Conservation (phyloP, 805 yeast species). For the Brettanomyces sp. region DNA sequence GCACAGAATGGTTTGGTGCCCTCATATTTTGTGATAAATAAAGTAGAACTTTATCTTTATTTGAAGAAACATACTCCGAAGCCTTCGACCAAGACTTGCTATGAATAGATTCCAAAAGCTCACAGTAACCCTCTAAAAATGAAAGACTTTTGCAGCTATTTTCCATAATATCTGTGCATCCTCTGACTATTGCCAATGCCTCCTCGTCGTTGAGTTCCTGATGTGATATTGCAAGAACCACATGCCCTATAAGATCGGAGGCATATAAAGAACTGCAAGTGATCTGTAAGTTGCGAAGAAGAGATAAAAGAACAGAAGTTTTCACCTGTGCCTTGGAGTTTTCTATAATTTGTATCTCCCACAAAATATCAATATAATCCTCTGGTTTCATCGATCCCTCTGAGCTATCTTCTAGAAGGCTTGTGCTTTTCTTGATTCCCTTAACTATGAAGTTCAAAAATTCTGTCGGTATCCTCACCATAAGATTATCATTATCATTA, state of each 20-base stretch:
- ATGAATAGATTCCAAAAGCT: background rate
- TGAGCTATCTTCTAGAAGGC: no score
- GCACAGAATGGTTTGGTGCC: slow-evolving; percentile 40
- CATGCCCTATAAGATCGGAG: slow-evolving; percentile 34
- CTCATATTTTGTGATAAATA: slow-evolving; percentile 28
- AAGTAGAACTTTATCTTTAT: slow-evolving; percentile 12
- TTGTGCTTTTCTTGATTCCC: slow-evolving; percentile 11
- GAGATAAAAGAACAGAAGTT: slow-evolving; percentile 13
- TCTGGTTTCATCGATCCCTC: slow-evolving; percentile 24
- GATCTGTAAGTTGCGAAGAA: slow-evolving; percentile 9
- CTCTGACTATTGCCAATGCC: background rate
- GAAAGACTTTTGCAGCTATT: background rate
- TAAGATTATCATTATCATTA: slow-evolving; percentile 4
- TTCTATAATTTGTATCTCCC: slow-evolving; percentile 41
- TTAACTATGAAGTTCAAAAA: slow-evolving; percentile 22
- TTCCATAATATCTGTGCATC: background rate
- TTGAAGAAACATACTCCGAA: background rate
- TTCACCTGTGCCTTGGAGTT: slow-evolving; percentile 24
- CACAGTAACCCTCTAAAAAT: background rate
- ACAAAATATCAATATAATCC: slow-evolving; percentile 21
- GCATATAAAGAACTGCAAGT: slow-evolving; percentile 18
- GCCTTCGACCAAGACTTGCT: slow-evolving; percentile 4
- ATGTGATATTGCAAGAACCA: slow-evolving; percentile 26
- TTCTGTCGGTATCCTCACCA: slow-evolving; percentile 24
- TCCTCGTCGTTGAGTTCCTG: slow-evolving; percentile 7